These are phyloP conservation scores for Ophiostoma angusticollis DNA, from an alignment of 2,329 filamentous ascomycete species.

Conservation along the genomic window DNA sequence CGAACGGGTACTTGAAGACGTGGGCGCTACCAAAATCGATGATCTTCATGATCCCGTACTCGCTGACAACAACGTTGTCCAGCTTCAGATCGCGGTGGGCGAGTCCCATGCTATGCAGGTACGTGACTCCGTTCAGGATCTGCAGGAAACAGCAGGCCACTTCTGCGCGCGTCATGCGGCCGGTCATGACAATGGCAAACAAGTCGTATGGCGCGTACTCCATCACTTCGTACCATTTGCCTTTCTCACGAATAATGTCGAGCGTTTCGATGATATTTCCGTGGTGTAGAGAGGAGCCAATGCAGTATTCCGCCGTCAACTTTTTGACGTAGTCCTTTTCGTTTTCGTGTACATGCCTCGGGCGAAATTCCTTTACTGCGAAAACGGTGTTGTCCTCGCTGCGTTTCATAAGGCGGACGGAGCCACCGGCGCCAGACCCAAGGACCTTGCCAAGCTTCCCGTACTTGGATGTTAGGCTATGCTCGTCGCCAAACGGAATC, in stretches of 20 bases:
- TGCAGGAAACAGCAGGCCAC: slow-evolving; percentile 85
- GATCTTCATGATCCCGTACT: slow-evolving; percentile 96
- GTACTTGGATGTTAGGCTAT: slow-evolving; percentile 81
- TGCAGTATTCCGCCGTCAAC: slow-evolving; percentile 94
- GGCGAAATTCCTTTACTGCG: slow-evolving; percentile 92
- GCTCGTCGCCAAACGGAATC: slow-evolving; percentile 87
- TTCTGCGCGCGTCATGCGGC: slow-evolving; percentile 88
- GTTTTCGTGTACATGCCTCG: slow-evolving; percentile 82
- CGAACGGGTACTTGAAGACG: slow-evolving; percentile 95
- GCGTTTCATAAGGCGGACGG: slow-evolving; percentile 85
- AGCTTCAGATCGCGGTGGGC: slow-evolving; percentile 92
- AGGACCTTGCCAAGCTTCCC: slow-evolving; percentile 91
- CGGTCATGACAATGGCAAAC: slow-evolving; percentile 98
- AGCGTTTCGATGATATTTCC: slow-evolving; percentile 97
- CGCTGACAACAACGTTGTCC: slow-evolving; percentile 95
- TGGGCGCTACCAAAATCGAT: slow-evolving; percentile 98
- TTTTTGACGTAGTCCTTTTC: slow-evolving; percentile 97
- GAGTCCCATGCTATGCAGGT: slow-evolving; percentile 86
- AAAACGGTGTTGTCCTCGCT: slow-evolving; percentile 88
- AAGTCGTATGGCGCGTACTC: slow-evolving; percentile 93
- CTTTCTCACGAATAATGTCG: slow-evolving; percentile 89
- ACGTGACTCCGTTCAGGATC: slow-evolving; percentile 87
- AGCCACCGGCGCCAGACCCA: slow-evolving; percentile 87
- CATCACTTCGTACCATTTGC: slow-evolving; percentile 97
- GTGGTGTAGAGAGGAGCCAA: slow-evolving; percentile 91